phyloP scores from a whole-genome alignment of 345 rosid genomes.

The Litchi chinensis region DNA sequence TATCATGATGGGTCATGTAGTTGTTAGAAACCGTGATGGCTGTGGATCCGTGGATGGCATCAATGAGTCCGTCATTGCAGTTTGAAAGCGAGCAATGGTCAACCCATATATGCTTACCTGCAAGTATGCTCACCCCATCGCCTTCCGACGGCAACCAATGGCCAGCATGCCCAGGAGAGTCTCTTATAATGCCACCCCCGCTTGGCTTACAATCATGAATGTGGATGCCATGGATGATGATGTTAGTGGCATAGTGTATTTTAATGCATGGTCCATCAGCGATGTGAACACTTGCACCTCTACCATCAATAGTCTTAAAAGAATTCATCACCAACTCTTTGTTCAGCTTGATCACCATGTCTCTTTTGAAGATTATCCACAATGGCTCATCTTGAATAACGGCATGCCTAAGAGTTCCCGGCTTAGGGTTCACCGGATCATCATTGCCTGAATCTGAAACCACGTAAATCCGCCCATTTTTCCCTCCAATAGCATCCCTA shows the following conservation, averaged over 20 bases:
- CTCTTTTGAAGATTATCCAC: slow-evolving; percentile 77
- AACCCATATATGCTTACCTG: slow-evolving; percentile 61
- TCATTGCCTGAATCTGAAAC: slow-evolving; percentile 63
- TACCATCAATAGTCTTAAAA: slow-evolving; percentile 75
- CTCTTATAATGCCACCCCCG: slow-evolving; percentile 46
- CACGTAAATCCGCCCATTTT: slow-evolving; percentile 58
- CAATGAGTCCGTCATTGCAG: slow-evolving; percentile 73
- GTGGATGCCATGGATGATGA: slow-evolving; percentile 72
- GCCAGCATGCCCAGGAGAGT: slow-evolving; percentile 64
- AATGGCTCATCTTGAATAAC: slow-evolving; percentile 76
- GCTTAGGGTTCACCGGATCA: slow-evolving; percentile 59
- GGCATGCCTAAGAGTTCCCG: slow-evolving; percentile 68
- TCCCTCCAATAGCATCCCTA: slow-evolving; percentile 69
- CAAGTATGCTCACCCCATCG: slow-evolving; percentile 61
- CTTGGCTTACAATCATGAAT: slow-evolving; percentile 71
- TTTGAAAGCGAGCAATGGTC: slow-evolving; percentile 84
- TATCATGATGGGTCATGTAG: slow-evolving; percentile 79
- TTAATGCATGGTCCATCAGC: slow-evolving; percentile 75
- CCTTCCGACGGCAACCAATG: slow-evolving; percentile 62
- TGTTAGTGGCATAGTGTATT: slow-evolving; percentile 59
- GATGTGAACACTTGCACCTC: slow-evolving; percentile 81
- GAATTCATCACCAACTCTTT: slow-evolving; percentile 71
- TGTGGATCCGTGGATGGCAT: slow-evolving; percentile 79
- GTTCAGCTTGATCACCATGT: slow-evolving; percentile 67
- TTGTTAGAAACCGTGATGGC: slow-evolving; percentile 83